Evolutionary conservation across 1,284 basidiomycete genomes (phyloP), one percentile per base, ranked within the genome.

Genomic region (Marasmius sp.): DNA sequence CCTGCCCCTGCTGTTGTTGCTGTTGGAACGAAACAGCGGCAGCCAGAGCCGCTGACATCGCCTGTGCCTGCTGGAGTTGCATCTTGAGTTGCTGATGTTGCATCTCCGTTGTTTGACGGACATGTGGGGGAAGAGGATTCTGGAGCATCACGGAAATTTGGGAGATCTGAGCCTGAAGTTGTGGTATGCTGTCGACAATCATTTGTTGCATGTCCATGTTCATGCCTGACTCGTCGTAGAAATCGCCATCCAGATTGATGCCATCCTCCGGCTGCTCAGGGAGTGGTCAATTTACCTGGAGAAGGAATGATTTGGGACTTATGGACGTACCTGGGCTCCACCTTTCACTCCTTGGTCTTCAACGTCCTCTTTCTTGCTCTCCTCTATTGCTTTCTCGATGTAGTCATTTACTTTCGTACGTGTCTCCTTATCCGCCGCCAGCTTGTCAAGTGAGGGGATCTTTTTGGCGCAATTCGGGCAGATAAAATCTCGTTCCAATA

Each of bases 401-500:
- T 95, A 95, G 64, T 90, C 89, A 60, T 81, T 78, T 48, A 94
- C 92, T 68, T 83, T 88, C 58, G 84, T 86, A 60, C 95, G 85
- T 76, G 85, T 85, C 34, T 88, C 88, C 72, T 89, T 90, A 76
- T 97, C 94, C 66, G 86, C 75, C 62, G 85, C 74, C 53, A 98
- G 81, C 74, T 92, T 92, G 79, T 96, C 94, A 69, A 97, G 78
- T 57, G 90, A 93, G 11, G 88, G 81, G 64, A 97, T 86, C 78
- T 92, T 95, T 75, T 89, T 89, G 67, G 87, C 85, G 74, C 96
- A 98, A 64, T 88, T 86, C 12, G 93, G 94, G 75, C 95, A 98
- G 62, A 91, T 80, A 75, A 97, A 97, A 77, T 96, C 94, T 75
- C 93, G 88, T 74, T 97, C 95, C 64, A 96, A 84, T 57, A 98